These are phyloP conservation scores for Blastocystis sp. DNA, from an alignment of 352 stramenopile genomes.

Conservation along the genomic window DNA sequence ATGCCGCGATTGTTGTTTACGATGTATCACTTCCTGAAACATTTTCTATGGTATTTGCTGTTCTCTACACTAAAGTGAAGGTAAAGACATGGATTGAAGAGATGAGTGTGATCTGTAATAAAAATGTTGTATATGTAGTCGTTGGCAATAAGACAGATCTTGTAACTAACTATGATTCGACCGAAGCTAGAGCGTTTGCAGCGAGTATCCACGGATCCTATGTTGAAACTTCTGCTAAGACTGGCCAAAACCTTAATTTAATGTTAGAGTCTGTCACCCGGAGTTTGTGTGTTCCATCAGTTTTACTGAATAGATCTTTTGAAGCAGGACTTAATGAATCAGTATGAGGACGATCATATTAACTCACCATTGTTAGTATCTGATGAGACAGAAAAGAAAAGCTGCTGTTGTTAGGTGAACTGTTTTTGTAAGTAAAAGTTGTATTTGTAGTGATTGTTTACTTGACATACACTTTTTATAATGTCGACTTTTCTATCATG, in stretches of 20 bases:
- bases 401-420: slow-evolving; percentile 5
- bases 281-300: neutral
- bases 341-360: neutral
- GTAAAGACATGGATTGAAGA: slow-evolving; percentile 47
- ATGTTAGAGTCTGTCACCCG: neutral
- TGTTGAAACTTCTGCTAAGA: slow-evolving; percentile 39
- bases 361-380: slow-evolving; percentile 1
- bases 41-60: slow-evolving; percentile 7
- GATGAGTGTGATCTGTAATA: slow-evolving; percentile 7
- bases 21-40: slow-evolving; percentile 36
- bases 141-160: slow-evolving; percentile 41
- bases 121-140: slow-evolving; percentile 29
- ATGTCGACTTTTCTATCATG: slow-evolving; percentile 55
- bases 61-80: neutral
- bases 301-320: neutral
- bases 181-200: neutral
- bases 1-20: slow-evolving; percentile 40
- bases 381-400: slow-evolving; percentile 25
- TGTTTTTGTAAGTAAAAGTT: neutral
- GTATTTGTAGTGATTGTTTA: neutral
- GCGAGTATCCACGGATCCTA: slow-evolving; percentile 28
- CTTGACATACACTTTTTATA: neutral
- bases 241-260: slow-evolving; percentile 1
- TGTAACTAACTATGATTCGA: neutral
- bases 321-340: neutral